Base-by-base conservation (phyloP, 768 basidiomycete species). In the Ephemerocybe angulata region DNA sequence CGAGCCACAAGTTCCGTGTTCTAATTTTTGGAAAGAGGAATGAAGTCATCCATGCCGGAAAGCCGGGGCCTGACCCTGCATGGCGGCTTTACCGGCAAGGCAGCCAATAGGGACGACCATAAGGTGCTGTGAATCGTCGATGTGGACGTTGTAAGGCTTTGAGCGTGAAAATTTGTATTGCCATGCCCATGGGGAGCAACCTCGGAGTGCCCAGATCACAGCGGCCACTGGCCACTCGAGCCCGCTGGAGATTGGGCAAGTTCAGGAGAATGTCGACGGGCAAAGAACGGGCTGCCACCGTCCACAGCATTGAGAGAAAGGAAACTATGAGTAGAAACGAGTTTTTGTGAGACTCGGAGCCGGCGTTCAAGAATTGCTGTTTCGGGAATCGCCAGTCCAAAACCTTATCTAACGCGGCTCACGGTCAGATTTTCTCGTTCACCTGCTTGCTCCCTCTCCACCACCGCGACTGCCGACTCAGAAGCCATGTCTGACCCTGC, bases 331-430 rank as follows among this genome's bases (percentile, higher is more conserved):
- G 38, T 41, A 7, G 38, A 41, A 41, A 41, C 15, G 38, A 13
- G 17, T 6, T 7, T 41, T 41, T 19, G n/a, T 21, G 25, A 43
- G 40, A 28, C 52, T 52, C 60, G 60, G 66, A 57, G 53, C 63
- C 62, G 57, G 62, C 63, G 57, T 62, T 54, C 27, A 13, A 29
- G 42, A 54, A 30, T 54, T 54, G 54, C 46, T 52, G 58, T 65
- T 71, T 69, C 70, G 72, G 70, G 64, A 74, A 66, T 67, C 61
- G 63, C 71, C 69, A 70, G 65, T 61, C 63, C 66, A 72, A 31
- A 74, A 76, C 73, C 72, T 76, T 72, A 74, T 75, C 70, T 71
- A 69, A 67, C 66, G 68, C 60, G 55, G 58, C 60, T 62, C 62
- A 70, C 68, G 68, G 62, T 68, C 60, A 60, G 64, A 68, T 69